Conservation (phyloP, 2,329 filamentous ascomycete species). For the Blastomyces parvus region DNA sequence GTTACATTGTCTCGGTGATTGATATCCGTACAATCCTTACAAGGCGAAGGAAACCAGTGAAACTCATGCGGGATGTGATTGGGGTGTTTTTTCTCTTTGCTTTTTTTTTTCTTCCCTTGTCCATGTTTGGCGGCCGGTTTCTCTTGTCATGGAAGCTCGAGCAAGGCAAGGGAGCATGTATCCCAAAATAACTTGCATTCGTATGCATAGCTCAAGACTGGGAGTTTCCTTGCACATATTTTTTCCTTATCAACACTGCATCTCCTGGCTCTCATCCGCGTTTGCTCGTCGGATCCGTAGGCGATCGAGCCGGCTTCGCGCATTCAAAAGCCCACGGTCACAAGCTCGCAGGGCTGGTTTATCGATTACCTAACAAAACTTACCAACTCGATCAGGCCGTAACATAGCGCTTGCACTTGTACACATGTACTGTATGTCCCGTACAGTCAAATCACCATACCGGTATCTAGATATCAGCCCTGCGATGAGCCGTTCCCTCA, state of each 20-base stretch:
- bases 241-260: neutral
- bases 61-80: neutral
- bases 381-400: neutral
- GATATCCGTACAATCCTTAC: neutral
- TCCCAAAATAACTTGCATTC: neutral
- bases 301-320: neutral
- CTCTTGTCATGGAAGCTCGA: neutral
- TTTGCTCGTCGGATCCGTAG: neutral
- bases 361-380: neutral
- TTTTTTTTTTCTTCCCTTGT: neutral
- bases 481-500: neutral
- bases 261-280: neutral
- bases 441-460: neutral
- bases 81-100: neutral
- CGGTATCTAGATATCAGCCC: neutral
- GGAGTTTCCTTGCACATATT: neutral
- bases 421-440: too few relatives aligned
- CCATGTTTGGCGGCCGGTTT: neutral
- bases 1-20: slow-evolving; percentile 3
- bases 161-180: neutral
- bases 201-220: too few relatives aligned
- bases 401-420: neutral
- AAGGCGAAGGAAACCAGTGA: neutral
- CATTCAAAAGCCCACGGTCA: neutral
- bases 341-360: neutral